phyloP scores from a whole-genome alignment of 2,329 filamentous ascomycete species.

The Ustilaginoidea virens region DNA sequence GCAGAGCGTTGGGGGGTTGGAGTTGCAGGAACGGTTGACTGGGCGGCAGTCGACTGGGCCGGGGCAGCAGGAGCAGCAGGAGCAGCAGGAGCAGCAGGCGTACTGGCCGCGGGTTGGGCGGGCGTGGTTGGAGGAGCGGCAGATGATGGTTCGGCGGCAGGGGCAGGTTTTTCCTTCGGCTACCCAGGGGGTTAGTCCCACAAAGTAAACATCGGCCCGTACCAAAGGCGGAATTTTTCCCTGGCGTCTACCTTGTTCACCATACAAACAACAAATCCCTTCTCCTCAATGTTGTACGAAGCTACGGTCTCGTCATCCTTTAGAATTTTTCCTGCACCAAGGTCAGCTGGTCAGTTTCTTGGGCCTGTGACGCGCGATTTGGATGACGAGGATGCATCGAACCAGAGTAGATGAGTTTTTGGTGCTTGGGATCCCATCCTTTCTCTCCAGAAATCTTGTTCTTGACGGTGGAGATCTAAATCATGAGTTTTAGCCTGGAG shows the following conservation, averaged over 20 bases:
- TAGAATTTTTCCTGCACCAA: constrained; percentile 71
- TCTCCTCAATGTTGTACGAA: constrained; percentile 97
- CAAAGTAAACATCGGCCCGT: too few relatives aligned
- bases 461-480: constrained; percentile 77
- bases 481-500: constrained; percentile 10
- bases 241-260: constrained; percentile 64
- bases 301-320: constrained; percentile 95
- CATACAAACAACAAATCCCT: constrained; percentile 98
- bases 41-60: constrained; percentile 25
- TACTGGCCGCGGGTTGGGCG: constrained; percentile 37
- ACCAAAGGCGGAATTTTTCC: neutral
- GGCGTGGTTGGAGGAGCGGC: constrained; percentile 46
- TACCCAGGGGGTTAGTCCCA: neutral
- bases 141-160: constrained; percentile 38
- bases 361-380: too few relatives aligned
- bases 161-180: constrained; percentile 48
- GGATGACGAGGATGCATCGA: constrained; percentile 17
- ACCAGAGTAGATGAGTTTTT: constrained; percentile 99
- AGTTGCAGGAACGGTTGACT: constrained; percentile 33
- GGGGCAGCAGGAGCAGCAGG: constrained; percentile 37
- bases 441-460: constrained; percentile 84
- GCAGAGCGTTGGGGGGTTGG: constrained; percentile 35
- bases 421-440: constrained; percentile 77
- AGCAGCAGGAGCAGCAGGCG: constrained; percentile 39
- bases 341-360: constrained; percentile 10